These are phyloP conservation scores for Coprinellus aureogranulatus DNA, from an alignment of 768 basidiomycete species.

Conservation along the genomic window DNA sequence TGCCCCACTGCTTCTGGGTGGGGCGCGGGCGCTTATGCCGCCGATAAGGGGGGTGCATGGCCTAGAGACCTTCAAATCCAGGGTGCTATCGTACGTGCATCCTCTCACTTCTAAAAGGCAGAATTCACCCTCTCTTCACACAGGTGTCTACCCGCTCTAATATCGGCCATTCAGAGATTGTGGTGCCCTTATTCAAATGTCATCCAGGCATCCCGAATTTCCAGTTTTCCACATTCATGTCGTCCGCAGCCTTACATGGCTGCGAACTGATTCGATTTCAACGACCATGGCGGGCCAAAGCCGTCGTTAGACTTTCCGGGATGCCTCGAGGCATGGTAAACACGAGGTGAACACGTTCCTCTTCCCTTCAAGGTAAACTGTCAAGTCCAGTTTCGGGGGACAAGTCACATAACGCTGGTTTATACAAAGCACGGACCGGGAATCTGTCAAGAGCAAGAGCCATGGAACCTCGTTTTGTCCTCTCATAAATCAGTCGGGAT, in stretches of 20 bases:
- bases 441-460: background rate
- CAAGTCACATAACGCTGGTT: background rate
- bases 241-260: background rate
- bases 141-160: no score
- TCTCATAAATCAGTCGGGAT: background rate
- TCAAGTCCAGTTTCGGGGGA: background rate
- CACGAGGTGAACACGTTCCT: constrained; percentile 2
- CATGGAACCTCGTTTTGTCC: background rate
- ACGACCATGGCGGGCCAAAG: background rate
- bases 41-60: no score
- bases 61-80: no score
- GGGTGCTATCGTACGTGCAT: no score
- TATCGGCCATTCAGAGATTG: no score
- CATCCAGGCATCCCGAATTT: no score
- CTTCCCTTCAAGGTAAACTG: background rate
- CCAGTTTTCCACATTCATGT: background rate
- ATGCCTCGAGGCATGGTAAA: background rate
- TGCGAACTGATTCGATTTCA: background rate
- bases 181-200: no score
- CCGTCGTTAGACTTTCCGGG: background rate
- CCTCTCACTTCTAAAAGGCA: no score
- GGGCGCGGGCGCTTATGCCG: no score
- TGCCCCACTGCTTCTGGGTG: no score
- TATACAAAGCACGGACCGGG: background rate
- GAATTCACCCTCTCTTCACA: no score